These are phyloP conservation scores for Pigoraptor vietnamica DNA, from an alignment of 78 protist genomes.

Conservation along the genomic window DNA sequence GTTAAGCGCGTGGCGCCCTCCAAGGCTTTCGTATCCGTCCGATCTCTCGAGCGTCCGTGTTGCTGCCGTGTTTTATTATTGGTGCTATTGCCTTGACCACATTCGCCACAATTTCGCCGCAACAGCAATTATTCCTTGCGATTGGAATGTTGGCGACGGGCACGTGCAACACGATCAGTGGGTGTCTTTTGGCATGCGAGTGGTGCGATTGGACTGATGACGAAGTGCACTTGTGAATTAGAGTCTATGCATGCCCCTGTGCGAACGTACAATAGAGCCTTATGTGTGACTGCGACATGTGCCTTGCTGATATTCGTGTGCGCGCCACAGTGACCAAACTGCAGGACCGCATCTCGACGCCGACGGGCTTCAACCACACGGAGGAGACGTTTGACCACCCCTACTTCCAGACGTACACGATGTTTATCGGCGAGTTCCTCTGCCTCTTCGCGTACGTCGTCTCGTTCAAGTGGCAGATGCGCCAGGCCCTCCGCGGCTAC, in stretches of 20 bases:
- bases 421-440: constrained; percentile 43
- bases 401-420: constrained; percentile 30
- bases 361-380: neutral
- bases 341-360: neutral
- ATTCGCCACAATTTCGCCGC: too few relatives aligned
- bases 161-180: constrained; percentile 14
- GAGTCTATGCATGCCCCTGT: neutral
- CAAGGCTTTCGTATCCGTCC: too few relatives aligned
- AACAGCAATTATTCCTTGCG: constrained; percentile 10
- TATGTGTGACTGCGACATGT: too few relatives aligned
- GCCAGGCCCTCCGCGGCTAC: neutral
- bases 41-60: too few relatives aligned
- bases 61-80: neutral
- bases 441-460: constrained; percentile 6
- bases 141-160: constrained; percentile 19
- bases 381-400: constrained; percentile 37
- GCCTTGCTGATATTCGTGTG: too few relatives aligned
- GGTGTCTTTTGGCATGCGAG: neutral
- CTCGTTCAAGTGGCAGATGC: neutral
- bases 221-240: neutral
- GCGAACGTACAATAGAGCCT: too few relatives aligned
- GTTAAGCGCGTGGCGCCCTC: too few relatives aligned
- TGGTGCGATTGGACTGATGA: neutral
- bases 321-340: neutral
- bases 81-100: neutral